These are phyloP conservation scores for Lactarius tabidus DNA, from an alignment of 768 basidiomycete genomes.

Conservation along the genomic window DNA sequence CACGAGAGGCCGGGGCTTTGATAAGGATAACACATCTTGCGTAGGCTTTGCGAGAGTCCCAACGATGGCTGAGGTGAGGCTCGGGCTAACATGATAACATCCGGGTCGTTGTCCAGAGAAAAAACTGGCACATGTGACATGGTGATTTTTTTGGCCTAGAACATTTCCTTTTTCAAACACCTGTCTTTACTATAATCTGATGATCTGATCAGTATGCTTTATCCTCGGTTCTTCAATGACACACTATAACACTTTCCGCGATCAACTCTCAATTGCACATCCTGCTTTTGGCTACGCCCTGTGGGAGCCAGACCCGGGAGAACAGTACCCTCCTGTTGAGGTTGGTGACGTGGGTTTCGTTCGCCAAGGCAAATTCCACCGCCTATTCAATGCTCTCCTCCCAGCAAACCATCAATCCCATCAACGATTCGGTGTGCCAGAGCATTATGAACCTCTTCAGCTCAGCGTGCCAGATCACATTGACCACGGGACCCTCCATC, in stretches of 20 bases:
- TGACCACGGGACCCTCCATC: not conserved
- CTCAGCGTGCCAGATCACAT: not conserved
- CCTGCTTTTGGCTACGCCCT: not conserved
- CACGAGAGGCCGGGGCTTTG: constrained; percentile 51
- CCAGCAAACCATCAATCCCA: not conserved
- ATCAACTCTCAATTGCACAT: not conserved
- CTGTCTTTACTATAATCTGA: too few species aligned
- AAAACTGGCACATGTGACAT: too few species aligned
- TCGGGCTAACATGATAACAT: too few species aligned
- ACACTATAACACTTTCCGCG: not conserved
- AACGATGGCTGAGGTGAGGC: constrained; percentile 1
- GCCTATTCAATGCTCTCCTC: not conserved
- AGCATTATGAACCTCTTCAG: not conserved
- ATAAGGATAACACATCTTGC: not conserved
- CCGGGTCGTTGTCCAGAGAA: too few species aligned
- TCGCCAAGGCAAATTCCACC: not conserved
- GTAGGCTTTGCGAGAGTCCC: constrained; percentile 7
- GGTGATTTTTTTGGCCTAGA: too few species aligned
- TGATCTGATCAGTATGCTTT: not conserved
- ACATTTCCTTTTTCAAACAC: too few species aligned
- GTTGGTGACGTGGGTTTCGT: not conserved
- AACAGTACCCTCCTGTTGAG: not conserved
- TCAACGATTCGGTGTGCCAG: not conserved
- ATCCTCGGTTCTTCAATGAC: not conserved
- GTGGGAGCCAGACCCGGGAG: not conserved